These are phyloP conservation scores for Lodderomyces parapsilosis DNA, from an alignment of 1,139 yeast genomes.

Conservation along the genomic window DNA sequence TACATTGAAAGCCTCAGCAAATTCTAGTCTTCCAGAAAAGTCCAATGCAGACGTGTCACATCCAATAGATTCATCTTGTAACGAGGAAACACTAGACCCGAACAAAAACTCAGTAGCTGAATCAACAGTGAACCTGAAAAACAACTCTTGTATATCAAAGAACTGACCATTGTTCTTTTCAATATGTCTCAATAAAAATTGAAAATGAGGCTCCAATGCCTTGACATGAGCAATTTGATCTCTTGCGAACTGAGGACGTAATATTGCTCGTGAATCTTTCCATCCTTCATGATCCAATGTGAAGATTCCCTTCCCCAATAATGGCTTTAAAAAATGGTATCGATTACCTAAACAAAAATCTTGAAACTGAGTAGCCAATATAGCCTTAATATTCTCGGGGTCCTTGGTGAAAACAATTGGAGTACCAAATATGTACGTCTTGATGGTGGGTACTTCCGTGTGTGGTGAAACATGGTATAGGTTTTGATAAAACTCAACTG, in stretches of 20 bases:
- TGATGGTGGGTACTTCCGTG: slow-evolving; percentile 16
- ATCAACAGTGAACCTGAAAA: slow-evolving; percentile 39
- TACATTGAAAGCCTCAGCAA: slow-evolving; percentile 29
- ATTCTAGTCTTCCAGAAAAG: slow-evolving; percentile 20
- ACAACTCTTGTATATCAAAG: slow-evolving; percentile 37
- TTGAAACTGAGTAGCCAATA: slow-evolving; percentile 41
- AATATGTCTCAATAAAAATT: slow-evolving; percentile 34
- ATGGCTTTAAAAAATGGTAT: slow-evolving; percentile 35
- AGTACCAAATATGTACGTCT: slow-evolving; percentile 20
- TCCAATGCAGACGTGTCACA: slow-evolving; percentile 16
- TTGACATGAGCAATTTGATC: slow-evolving; percentile 51
- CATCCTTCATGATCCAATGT: slow-evolving; percentile 55
- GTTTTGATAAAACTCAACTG: slow-evolving; percentile 10
- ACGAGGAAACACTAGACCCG: slow-evolving; percentile 34
- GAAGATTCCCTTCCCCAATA: slow-evolving; percentile 56
- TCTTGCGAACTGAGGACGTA: too few species aligned
- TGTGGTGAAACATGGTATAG: slow-evolving; percentile 10
- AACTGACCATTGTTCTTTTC: slow-evolving; percentile 20
- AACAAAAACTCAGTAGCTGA: slow-evolving; percentile 43
- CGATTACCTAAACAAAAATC: slow-evolving; percentile 52
- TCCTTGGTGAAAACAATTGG: slow-evolving; percentile 19
- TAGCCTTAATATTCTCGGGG: slow-evolving; percentile 34
- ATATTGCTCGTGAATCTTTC: slow-evolving; percentile 54
- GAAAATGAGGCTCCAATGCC: slow-evolving; percentile 43
- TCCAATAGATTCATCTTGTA: slow-evolving; percentile 31